Evolutionary conservation across 2,329 filamentous ascomycete species (phyloP), one percentile per base, ranked within the genome.

Genomic region (Nigrospora sphaerica): DNA sequence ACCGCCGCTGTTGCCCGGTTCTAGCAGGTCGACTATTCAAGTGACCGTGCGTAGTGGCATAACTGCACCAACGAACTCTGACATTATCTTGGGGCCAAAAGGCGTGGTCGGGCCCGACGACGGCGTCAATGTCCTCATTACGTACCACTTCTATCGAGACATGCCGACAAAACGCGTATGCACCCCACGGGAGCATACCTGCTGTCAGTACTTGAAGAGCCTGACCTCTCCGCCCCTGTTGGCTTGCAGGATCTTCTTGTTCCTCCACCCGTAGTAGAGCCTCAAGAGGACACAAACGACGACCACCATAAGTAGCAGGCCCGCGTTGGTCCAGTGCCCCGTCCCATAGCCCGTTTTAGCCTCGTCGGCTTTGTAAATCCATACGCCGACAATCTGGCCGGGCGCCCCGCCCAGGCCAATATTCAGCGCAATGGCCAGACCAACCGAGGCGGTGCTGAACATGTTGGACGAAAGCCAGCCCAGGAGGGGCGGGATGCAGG

Each of bases 301-400:
- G 2, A 72, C 68, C 0, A 83, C 80, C 49, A 83, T 74, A 12
- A 85, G 66, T 36, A 85, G 56, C 53, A 85, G 62, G 12, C 66
- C 80, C 3, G 78, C 80, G 58, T 85, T 85, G 5, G 74, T 75
- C 78, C 80, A 86, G 58, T 87, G 82, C 0, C 83, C 84, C 0
- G 82, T 86, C 1, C 81, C 81, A 58, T 85, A 87, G 0, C 83
- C 83, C 9, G 53, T 61, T 28, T 66, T 63, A 16, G 72, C 74
- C 60, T 87, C 80, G 18, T 77, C 63, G 1, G 75, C 70, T 56
- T 82, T 83, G 63, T 86, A 87, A 47, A 85, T 86, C 81, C 81
- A 87, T 1, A 86, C 81, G 0, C 83, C 84, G 0, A 79, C 75
- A 36, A 87, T 86, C 60, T 87, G 83, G 0, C 84, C 83, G 0